phyloP scores from a whole-genome alignment of 805 yeast species.

The Nakazawaea ernobii region DNA sequence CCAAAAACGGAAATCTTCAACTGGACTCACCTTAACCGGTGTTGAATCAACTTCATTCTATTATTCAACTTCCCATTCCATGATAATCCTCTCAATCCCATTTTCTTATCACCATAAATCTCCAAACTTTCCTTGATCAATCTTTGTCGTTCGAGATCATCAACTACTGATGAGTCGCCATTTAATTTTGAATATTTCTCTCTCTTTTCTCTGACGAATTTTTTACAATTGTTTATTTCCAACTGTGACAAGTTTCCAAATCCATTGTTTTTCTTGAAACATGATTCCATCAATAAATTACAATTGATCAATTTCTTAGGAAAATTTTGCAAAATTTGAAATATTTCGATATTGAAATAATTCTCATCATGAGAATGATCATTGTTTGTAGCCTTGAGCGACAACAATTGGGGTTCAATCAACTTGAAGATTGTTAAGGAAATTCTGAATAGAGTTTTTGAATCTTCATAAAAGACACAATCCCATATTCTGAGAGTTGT shows the following conservation, averaged over 20 bases:
- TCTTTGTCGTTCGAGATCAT: conserved; percentile 24
- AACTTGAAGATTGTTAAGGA: conserved; percentile 75
- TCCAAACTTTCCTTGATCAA: conserved; percentile 19
- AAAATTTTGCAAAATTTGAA: conserved; percentile 78
- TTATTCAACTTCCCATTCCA: conserved; percentile 30
- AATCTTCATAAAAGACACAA: conserved; percentile 86
- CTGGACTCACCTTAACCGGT: conserved; percentile 12
- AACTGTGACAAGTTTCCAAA: conserved; percentile 75
- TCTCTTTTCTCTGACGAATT: conserved; percentile 67
- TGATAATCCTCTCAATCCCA: conserved; percentile 25
- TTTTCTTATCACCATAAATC: conserved; percentile 19
- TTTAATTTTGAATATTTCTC: conserved; percentile 27
- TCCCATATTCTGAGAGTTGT: conserved; percentile 91
- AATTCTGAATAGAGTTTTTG: conserved; percentile 77
- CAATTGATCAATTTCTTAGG: conserved; percentile 74
- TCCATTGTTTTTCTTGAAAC: conserved; percentile 69
- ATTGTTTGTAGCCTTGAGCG: conserved; percentile 3
- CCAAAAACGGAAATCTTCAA: neutral
- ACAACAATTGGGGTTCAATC: conserved; percentile 57
- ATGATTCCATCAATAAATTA: conserved; percentile 59
- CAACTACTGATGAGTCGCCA: conserved; percentile 18
- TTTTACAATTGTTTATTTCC: conserved; percentile 72
- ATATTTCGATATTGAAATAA: conserved; percentile 35
- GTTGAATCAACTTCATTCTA: conserved; percentile 24
- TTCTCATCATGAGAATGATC: conserved; percentile 19